phyloP scores from a whole-genome alignment of 1,284 basidiomycete genomes.

The Schizophyllum amplum region DNA sequence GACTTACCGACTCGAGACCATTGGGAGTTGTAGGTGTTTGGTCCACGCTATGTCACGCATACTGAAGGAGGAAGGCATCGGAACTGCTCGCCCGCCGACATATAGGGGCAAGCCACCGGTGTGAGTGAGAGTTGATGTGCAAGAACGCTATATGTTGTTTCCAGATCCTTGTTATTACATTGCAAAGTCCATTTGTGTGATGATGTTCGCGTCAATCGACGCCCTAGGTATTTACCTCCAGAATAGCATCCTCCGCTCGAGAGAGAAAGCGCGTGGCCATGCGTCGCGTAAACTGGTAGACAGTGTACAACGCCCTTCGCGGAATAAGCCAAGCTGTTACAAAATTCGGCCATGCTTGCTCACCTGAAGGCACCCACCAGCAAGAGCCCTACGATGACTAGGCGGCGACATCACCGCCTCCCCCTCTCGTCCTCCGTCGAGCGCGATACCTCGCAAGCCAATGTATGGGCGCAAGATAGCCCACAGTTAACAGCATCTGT shows the following conservation, averaged over 20 bases:
- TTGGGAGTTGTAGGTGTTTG: no score
- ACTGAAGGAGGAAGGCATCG: no score
- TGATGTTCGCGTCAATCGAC: conserved; percentile 3
- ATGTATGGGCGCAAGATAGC: conserved; percentile 54
- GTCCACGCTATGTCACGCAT: no score
- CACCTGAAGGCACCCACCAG: conserved; percentile 58
- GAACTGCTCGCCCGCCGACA: no score
- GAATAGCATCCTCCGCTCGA: conserved; percentile 69
- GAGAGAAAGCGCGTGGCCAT: conserved; percentile 52
- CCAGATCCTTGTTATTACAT: neutral
- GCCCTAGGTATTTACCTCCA: conserved; percentile 51
- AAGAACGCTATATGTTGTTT: no score
- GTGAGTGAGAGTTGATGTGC: no score
- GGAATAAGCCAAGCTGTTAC: no score
- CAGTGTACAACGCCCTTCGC: conserved; percentile 56
- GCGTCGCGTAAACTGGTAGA: conserved; percentile 57
- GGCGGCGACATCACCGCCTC: conserved; percentile 53
- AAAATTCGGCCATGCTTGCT: no score
- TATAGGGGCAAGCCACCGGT: no score
- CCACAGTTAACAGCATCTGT: conserved; percentile 56
- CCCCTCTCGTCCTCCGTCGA: conserved; percentile 41
- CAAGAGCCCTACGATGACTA: conserved; percentile 57
- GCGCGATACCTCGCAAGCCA: conserved; percentile 59
- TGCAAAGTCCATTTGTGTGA: neutral
- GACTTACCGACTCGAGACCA: no score